Evolutionary conservation across 768 basidiomycete genomes (phyloP).

Genomic region (Suillus hirtellus): DNA sequence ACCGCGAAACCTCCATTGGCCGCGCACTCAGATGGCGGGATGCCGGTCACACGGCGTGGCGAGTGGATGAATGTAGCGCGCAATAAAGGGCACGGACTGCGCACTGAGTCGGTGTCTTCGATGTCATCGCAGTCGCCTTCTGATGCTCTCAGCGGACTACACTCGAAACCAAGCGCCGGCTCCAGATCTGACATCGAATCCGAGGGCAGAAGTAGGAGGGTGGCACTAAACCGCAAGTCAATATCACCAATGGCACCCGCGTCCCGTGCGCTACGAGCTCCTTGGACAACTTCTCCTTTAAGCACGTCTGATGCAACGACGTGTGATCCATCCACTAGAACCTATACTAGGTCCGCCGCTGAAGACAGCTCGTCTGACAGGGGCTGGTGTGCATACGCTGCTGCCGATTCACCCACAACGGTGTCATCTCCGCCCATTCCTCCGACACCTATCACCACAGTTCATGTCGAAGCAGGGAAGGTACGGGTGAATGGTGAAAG

Average conservation of each 20-base stretch:
- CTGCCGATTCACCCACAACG: slow-evolving; percentile 41
- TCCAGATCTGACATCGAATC: slow-evolving; percentile 56
- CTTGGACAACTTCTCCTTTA: slow-evolving; percentile 41
- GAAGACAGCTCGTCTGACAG: slow-evolving; percentile 25
- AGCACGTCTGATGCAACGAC: slow-evolving; percentile 41
- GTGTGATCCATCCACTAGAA: slow-evolving; percentile 30
- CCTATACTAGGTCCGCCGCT: slow-evolving; percentile 18
- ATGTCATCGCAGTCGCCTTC: slow-evolving; percentile 63
- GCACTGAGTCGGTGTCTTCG: slow-evolving; percentile 62
- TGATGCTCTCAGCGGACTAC: slow-evolving; percentile 42
- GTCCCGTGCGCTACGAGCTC: slow-evolving; percentile 39
- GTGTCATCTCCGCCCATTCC: slow-evolving; percentile 41
- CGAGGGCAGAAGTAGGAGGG: slow-evolving; percentile 56
- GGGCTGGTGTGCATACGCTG: slow-evolving; percentile 35
- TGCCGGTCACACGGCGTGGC: slow-evolving; percentile 31
- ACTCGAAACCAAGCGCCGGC: slow-evolving; percentile 29
- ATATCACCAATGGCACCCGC: slow-evolving; percentile 72
- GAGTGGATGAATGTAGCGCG: slow-evolving; percentile 54
- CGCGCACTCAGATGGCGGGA: slow-evolving; percentile 38
- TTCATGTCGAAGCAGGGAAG: slow-evolving; percentile 19
- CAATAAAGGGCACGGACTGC: slow-evolving; percentile 39
- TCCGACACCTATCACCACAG: slow-evolving; percentile 37
- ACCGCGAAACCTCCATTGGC: slow-evolving; percentile 30
- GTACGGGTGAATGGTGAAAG: slow-evolving; percentile 33
- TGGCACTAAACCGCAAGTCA: slow-evolving; percentile 66